Evolutionary conservation across 1,284 basidiomycete species (phyloP).

Genomic region (Apiotrichum sp.): DNA sequence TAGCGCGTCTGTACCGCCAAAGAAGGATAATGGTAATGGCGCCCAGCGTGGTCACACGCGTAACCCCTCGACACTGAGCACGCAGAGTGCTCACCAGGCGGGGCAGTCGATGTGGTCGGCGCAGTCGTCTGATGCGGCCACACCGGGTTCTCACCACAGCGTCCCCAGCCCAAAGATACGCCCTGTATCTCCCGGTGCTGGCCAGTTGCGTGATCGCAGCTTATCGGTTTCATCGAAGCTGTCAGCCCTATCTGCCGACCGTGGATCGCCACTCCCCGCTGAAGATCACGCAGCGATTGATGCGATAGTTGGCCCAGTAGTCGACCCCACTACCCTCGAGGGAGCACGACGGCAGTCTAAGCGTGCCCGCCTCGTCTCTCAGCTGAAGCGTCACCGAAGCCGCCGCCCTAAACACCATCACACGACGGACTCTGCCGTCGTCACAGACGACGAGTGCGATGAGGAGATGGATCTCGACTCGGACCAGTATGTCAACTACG

Average conservation of each 20-base stretch:
- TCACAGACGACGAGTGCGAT: too few species aligned
- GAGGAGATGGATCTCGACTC: conserved; percentile 21
- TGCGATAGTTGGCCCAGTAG: too few species aligned
- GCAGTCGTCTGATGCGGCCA: not conserved
- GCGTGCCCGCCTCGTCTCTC: not conserved
- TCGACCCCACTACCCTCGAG: not conserved
- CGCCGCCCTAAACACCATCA: not conserved
- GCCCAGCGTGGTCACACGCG: too few species aligned
- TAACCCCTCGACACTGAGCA: too few species aligned
- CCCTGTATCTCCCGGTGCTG: not conserved
- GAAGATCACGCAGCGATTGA: not conserved
- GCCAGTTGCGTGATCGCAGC: not conserved
- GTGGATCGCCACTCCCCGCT: too few species aligned
- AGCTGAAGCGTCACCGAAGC: not conserved
- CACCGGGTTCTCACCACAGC: too few species aligned
- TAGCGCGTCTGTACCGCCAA: too few species aligned
- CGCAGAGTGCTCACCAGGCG: too few species aligned
- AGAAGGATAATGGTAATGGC: too few species aligned
- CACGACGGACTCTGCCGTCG: not conserved
- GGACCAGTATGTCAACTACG: conserved; percentile 45
- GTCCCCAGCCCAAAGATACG: not conserved
- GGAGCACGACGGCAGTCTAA: not conserved
- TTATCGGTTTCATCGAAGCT: not conserved
- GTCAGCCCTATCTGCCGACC: not conserved
- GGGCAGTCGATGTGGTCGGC: not conserved